A percentile compares a stretch with the other conserved stretches of the same genome.
phyloP scores from a whole-genome alignment of 1,139 yeast genomes.

The Suhomyces guaymorum region DNA sequence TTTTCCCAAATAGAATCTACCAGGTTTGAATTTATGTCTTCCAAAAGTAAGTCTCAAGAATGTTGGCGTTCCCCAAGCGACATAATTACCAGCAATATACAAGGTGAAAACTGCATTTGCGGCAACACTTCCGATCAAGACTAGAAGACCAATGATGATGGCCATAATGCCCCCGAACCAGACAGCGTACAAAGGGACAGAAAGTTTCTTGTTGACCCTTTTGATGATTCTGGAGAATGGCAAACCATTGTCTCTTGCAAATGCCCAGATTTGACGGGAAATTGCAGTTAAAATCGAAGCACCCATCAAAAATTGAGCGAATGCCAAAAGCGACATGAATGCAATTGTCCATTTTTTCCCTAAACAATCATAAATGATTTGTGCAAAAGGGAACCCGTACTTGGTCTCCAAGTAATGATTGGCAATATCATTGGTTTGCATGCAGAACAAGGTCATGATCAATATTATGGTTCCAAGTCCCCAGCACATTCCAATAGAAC shows the following conservation, averaged over 20 bases:
- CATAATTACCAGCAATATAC: slow-evolving; percentile 59
- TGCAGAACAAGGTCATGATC: slow-evolving; percentile 57
- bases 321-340: slow-evolving; percentile 58
- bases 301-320: slow-evolving; percentile 70
- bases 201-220: slow-evolving; percentile 50
- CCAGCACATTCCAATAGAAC: slow-evolving; percentile 59
- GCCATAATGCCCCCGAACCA: slow-evolving; percentile 51
- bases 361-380: slow-evolving; percentile 60
- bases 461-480: slow-evolving; percentile 59
- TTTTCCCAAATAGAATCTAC: slow-evolving; percentile 62
- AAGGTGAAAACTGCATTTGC: slow-evolving; percentile 61
- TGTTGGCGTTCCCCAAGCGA: slow-evolving; percentile 62
- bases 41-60: slow-evolving; percentile 49
- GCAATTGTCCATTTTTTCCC: slow-evolving; percentile 73
- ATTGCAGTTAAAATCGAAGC: slow-evolving; percentile 53
- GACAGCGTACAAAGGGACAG: slow-evolving; percentile 65
- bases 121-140: slow-evolving; percentile 61
- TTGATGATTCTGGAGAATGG: slow-evolving; percentile 50
- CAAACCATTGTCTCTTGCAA: slow-evolving; percentile 53
- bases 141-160: slow-evolving; percentile 55
- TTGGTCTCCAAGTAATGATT: slow-evolving; percentile 39
- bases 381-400: slow-evolving; percentile 64
- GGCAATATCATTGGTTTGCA: slow-evolving; percentile 49
- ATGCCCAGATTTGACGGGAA: slow-evolving; percentile 54
- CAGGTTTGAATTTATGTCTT: slow-evolving; percentile 55